Base-by-base conservation (phyloP, 257 asterid genomes). In the Plantago major region DNA sequence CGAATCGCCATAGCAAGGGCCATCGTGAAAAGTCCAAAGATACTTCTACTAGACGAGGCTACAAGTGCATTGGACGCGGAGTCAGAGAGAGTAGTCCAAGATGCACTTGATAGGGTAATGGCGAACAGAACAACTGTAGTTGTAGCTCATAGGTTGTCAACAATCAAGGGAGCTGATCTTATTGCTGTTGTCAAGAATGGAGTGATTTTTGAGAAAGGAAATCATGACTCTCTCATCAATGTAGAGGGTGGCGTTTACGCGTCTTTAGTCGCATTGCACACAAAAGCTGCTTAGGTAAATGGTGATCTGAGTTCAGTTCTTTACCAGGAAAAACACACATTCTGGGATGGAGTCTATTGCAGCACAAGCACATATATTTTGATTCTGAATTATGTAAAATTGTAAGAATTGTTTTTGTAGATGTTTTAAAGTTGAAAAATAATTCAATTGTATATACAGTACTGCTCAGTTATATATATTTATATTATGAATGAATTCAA, bases 41-140 rank as follows among this genome's bases (percentile, higher is more conserved):
- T 82, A 7, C 76, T 80, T n/a, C 43, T 82, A 42, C 67, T 82
- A 6, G 86, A 82, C 1, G 84, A 82, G 68, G 84, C 82, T 1
- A 82, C 86, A 4, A 82, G 89, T 17, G 89, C 86, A 2, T 42
- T 79, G 2, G 89, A 79, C 55, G 73, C 75, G 0, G 82, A 80
- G 54, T 82, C 86, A 1, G 86, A 82, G n/a, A 63, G 65, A 13
- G 16, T 74, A 2, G 83, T 79, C 26, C 81, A 74, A 67, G 81
- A 69, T 1, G 74, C 84, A n/a, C 67, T 81, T 9, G 81, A 76
- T n/a, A 42, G 65, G 3, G 75, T 81, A 11, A 72, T 74, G 67
- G 67, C 58, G 14, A 50, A 67, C 4, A 50, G 80, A 28, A 81
- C 87, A 0, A 73, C 80, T 0, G 37, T 73, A 1, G 62, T 78